Base-by-base conservation (phyloP, 148 eudicot species). In the Drosera capensis region DNA sequence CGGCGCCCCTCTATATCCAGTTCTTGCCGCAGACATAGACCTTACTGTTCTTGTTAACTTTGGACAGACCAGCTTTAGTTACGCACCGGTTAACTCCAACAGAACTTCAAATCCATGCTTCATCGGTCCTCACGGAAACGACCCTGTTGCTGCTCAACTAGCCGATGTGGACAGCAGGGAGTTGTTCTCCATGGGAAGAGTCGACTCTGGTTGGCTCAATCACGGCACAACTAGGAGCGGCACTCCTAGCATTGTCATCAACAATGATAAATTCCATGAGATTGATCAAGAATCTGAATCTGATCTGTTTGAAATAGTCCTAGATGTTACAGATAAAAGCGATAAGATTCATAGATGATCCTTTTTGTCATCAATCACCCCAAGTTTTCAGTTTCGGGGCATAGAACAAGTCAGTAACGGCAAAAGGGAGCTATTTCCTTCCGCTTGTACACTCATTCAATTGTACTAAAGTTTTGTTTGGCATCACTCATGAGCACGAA, bases 41-140 rank as follows among this genome's bases (percentile, higher is more conserved):
- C 34, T 59, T 4, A 48, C 55, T 1, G 23, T 83, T 0, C 49
- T 83, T 12, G 72, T 84, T 0, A 88, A 88, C 51, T 71, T 88
- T 22, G 97, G 97, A 20, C 97, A 88, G 62, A 70, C 79, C 36
- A 53, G 26, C 2, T 88, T 88, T 47, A 48, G 40, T 34, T 88
- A 74, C 34, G 41, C 43, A 21, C 73, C 84, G 0, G 86, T 92
- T 3, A 83, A 88, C 45, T 15, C 40, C 0, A 61, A 67, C 2
- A 66, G 97, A 18, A 84, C 92, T 13, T 67, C 83, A 0, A 88
- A 88, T 43, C 97, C 97, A 11, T 88, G 97, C 62, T 88, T 88
- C 51, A 40, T 68, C 5, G 61, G 75, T 18, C 72, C 75, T 2
- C 50, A 53, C 0, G 58, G 38, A 0, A 57, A 51, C 20, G 73